Conservation (phyloP, 169 alveolate genomes). For the Eimeria necatrix region DNA sequence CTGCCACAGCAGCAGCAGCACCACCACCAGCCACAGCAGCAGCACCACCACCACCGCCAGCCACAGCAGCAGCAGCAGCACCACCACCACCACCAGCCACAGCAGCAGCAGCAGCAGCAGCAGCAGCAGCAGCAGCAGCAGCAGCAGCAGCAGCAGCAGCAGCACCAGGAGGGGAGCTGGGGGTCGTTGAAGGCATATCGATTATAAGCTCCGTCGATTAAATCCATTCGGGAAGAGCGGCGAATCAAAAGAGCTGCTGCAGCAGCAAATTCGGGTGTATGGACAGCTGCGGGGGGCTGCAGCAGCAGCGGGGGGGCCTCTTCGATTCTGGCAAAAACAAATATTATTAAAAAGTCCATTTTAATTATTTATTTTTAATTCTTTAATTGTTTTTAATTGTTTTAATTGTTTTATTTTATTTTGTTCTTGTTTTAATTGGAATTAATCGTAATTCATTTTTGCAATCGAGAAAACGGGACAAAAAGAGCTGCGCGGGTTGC, state of each 20-base stretch:
- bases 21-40: slow-evolving; percentile 59
- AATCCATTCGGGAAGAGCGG: slow-evolving; percentile 94
- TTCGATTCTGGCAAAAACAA: slow-evolving; percentile 42
- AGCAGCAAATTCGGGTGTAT: slow-evolving; percentile 76
- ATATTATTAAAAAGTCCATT: background rate
- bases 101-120: background rate
- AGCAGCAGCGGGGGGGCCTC: slow-evolving; percentile 58
- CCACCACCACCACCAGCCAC: no score
- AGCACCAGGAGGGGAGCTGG: slow-evolving; percentile 77
- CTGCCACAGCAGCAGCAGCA: slow-evolving; percentile 64
- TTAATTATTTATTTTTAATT: no score
- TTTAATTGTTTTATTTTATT: no score
- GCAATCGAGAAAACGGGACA: background rate
- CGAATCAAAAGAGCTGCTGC: slow-evolving; percentile 78
- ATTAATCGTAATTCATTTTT: no score
- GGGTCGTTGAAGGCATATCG: slow-evolving; percentile 95
- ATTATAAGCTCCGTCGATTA: slow-evolving; percentile 97
- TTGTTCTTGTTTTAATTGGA: no score
- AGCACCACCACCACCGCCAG: slow-evolving; percentile 5
- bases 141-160: slow-evolving; percentile 64
- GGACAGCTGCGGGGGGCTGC: slow-evolving; percentile 65
- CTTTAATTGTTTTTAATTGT: no score
- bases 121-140: background rate
- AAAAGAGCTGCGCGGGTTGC: background rate
- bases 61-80: slow-evolving; percentile 34